Base-by-base conservation (phyloP, 306 rosid genomes). In the Malus sieversii region DNA sequence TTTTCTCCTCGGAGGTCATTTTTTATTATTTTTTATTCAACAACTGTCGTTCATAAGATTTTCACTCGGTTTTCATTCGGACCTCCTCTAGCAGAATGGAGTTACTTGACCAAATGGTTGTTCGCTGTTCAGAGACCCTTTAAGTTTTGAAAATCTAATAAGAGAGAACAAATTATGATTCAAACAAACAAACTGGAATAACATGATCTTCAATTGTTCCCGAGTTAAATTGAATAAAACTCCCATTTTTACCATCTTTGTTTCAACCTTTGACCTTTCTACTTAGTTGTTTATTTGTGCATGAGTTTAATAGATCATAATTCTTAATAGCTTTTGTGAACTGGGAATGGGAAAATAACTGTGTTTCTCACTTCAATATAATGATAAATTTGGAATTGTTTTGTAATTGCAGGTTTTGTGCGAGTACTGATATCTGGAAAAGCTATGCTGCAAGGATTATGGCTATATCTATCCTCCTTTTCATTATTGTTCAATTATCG, bases 361-460 rank as follows among this genome's bases (percentile, higher is more conserved):
- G 35, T 33, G 35, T 33, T 33, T 33, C 35, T 33, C 6, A 33
- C 35, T 33, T 33, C 35, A 33, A 5, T 33, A 33, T 33, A 33
- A 29, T 46, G 44, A 27, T 8, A 23, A 35, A 5, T 16, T 19
- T 66, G 44, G 61, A 57, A 12, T 20, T 57, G 61, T 57, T 8
- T 57, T 23, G n/a, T 76, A 52, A 71, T 42, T 87, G 85, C 89
- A 96, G 98, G 89, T 76, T 92, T 97, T 89, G 99, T 73, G 89
- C 92, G 67, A 96, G 96, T 70, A 96, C 99, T 65, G 98, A 96
- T 78, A 92, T 96, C 59, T 96, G 99, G 99, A 92, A 98, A 71
- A 87, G 90, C 76, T 96, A 92, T 79, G 89, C 96, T 60, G 99
- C 97, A 75, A 83, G 68, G 82, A 90, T 96, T 75, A 89, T 96